These are phyloP conservation scores for Colletotrichum sp. DNA, from an alignment of 2,329 filamentous ascomycete species.

Conservation along the genomic window DNA sequence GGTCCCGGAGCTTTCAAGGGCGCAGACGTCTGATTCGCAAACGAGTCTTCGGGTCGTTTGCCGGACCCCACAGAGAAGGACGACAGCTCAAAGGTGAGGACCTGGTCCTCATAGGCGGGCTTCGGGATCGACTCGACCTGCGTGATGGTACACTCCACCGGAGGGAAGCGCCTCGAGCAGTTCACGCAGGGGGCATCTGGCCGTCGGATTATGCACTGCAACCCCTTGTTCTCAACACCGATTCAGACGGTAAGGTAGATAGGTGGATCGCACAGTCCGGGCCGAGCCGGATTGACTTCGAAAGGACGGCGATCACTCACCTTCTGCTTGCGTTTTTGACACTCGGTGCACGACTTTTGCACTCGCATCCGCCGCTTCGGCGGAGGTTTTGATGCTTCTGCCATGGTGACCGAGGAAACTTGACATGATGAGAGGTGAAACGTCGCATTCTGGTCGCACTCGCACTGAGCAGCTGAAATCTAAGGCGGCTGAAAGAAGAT, in stretches of 20 bases:
- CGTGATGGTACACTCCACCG: constrained; percentile 18
- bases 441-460: background rate
- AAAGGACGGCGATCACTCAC: background rate
- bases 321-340: constrained; percentile 23
- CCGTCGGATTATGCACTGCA: constrained; percentile 21
- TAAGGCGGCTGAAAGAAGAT: background rate
- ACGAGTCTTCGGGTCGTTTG: background rate
- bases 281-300: background rate
- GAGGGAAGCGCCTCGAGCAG: constrained; percentile 23
- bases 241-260: background rate
- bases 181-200: constrained; percentile 14
- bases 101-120: constrained; percentile 10
- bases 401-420: background rate
- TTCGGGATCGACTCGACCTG: constrained; percentile 1
- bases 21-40: background rate
- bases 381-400: constrained; percentile 1
- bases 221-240: background rate
- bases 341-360: constrained; percentile 25
- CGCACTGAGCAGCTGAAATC: background rate
- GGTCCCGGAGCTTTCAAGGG: background rate
- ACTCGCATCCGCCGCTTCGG: constrained; percentile 14
- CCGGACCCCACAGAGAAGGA: background rate
- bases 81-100: constrained; percentile 16
- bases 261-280: background rate
- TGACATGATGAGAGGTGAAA: background rate